phyloP scores from a whole-genome alignment of 1,284 basidiomycete species.

The Sporisorium scitamineum region DNA sequence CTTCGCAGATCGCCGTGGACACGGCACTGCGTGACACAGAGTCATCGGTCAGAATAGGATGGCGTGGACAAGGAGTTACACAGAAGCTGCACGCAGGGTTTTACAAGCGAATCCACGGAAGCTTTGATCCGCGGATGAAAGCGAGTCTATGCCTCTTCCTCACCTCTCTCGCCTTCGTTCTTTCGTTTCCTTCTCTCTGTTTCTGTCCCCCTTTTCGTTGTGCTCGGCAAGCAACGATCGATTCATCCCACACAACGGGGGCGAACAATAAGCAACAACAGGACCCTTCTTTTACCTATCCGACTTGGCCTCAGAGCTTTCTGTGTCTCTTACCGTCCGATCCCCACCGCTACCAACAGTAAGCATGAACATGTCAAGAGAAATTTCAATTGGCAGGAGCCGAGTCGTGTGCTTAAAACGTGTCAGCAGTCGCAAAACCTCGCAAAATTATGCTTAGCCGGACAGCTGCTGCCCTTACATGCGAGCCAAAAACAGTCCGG shows the following conservation, averaged over 20 bases:
- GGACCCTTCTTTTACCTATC: not conserved
- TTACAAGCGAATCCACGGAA: not conserved
- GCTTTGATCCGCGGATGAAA: conserved; percentile 13
- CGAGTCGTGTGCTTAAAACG: no score
- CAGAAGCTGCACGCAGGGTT: not conserved
- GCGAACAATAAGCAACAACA: not conserved
- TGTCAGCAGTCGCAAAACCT: no score
- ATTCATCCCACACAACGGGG: not conserved
- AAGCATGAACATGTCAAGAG: not conserved
- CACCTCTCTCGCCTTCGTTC: not conserved
- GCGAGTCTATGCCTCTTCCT: not conserved
- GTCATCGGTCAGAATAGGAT: not conserved
- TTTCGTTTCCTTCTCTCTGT: not conserved
- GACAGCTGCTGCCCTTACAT: conserved; percentile 2
- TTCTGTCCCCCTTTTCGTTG: not conserved
- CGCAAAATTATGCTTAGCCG: conserved; percentile 1
- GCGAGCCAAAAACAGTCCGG: not conserved
- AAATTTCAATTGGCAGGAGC: no score
- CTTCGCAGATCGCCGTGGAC: not conserved
- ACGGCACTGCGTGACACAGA: not conserved
- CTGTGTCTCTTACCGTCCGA: conserved; percentile 1
- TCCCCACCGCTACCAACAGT: not conserved
- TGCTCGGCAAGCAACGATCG: not conserved
- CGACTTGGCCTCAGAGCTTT: no score
- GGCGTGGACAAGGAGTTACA: not conserved